phyloP scores from a whole-genome alignment of 1,284 basidiomycete genomes.

The Cystobasidium pallidum region DNA sequence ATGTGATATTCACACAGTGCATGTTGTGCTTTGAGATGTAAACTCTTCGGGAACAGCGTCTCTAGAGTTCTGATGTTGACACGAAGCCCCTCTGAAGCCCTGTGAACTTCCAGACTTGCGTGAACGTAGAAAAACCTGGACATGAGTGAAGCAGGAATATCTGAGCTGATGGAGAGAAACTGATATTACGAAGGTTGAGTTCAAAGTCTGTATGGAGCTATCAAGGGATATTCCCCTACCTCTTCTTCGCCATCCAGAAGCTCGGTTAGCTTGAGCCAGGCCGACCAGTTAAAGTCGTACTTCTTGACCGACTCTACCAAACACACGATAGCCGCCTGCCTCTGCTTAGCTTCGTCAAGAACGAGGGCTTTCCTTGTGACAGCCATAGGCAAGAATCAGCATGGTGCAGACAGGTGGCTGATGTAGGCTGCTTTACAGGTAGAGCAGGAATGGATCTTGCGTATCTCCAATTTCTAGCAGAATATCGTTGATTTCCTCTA shows the following conservation, averaged over 20 bases:
- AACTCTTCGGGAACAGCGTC: constrained; percentile 77
- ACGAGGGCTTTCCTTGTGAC: constrained; percentile 72
- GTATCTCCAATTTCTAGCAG: constrained; percentile 49
- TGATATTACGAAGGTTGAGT: constrained; percentile 42
- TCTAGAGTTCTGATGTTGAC: constrained; percentile 75
- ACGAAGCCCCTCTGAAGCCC: constrained; percentile 75
- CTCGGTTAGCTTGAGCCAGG: constrained; percentile 79
- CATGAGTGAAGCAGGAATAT: constrained; percentile 69
- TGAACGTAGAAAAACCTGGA: constrained; percentile 85
- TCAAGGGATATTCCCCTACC: too few relatives aligned
- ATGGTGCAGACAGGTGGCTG: neutral
- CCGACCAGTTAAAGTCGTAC: constrained; percentile 95
- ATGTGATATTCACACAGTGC: constrained; percentile 87
- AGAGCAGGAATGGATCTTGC: constrained; percentile 79
- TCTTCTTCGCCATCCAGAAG: constrained; percentile 87
- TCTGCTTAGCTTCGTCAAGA: constrained; percentile 72
- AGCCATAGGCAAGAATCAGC: constrained; percentile 12
- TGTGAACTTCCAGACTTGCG: constrained; percentile 86
- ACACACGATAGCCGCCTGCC: constrained; percentile 83
- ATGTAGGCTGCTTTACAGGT: constrained; percentile 65
- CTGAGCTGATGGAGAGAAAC: constrained; percentile 62
- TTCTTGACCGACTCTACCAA: constrained; percentile 74
- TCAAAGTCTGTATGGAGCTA: too few relatives aligned
- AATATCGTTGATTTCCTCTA: constrained; percentile 57
- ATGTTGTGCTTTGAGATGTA: constrained; percentile 82